These are phyloP conservation scores for Xylaria sp. DNA, from an alignment of 2,329 filamentous ascomycete genomes.

Conservation along the genomic window DNA sequence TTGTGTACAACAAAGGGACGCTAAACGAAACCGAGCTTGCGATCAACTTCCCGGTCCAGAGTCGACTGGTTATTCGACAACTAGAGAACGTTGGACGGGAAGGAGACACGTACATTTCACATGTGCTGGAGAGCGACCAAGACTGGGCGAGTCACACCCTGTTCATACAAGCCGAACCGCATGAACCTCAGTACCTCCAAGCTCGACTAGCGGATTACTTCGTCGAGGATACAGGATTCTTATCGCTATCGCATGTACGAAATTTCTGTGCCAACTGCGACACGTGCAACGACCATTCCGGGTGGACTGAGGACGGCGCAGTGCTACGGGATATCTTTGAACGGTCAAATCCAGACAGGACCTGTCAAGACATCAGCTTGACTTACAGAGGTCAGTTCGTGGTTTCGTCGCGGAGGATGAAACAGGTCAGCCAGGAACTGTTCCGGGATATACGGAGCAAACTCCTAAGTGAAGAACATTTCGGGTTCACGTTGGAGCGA, in stretches of 20 bases:
- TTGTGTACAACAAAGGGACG: conserved; percentile 39
- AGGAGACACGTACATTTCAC: conserved; percentile 39
- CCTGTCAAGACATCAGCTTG: conserved; percentile 37
- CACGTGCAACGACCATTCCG: conserved; percentile 39
- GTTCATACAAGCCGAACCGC: conserved; percentile 40
- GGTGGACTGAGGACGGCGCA: conserved; percentile 33
- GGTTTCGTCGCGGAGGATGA: conserved; percentile 38
- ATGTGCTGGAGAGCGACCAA: conserved; percentile 32
- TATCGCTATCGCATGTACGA: conserved; percentile 38
- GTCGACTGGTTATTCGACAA: conserved; percentile 32
- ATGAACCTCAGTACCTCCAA: conserved; percentile 37
- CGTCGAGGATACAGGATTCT: conserved; percentile 36
- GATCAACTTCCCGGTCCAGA: conserved; percentile 30
- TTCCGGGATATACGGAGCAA: conserved; percentile 31
- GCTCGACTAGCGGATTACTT: conserved; percentile 39
- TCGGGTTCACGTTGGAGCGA: conserved; percentile 38
- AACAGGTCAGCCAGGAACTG: conserved; percentile 32
- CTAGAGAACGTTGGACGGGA: conserved; percentile 40
- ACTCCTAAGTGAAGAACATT: conserved; percentile 27
- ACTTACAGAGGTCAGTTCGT: conserved; percentile 40
- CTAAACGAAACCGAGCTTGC: conserved; percentile 37
- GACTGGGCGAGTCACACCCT: conserved; percentile 40
- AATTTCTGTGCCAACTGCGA: conserved; percentile 39
- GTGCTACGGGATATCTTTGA: conserved; percentile 35
- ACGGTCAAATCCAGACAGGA: conserved; percentile 29